Conservation (phyloP, 345 rosid genomes). For the Viola odorata region DNA sequence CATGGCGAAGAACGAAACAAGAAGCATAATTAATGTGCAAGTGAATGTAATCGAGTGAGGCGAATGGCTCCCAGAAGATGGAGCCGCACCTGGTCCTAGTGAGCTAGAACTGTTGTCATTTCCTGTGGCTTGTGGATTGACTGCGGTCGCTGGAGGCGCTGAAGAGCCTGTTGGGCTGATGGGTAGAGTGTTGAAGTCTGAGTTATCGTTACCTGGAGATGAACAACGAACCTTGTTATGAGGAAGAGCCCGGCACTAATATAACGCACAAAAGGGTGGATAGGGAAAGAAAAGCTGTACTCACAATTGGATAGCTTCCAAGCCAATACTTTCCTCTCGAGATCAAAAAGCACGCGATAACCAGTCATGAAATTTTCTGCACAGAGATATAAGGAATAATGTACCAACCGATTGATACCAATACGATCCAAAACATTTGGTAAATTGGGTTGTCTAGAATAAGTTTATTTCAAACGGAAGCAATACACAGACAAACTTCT, state of each 20-base stretch:
- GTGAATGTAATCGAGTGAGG: constrained; percentile 9
- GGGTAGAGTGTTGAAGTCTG: constrained; percentile 28
- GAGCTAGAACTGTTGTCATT: constrained; percentile 4
- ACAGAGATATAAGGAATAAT: not conserved
- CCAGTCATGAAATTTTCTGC: constrained; percentile 89
- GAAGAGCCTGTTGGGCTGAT: constrained; percentile 31
- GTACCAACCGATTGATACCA: too few relatives aligned
- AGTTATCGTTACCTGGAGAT: constrained; percentile 36
- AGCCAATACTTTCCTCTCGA: constrained; percentile 54
- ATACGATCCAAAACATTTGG: too few relatives aligned
- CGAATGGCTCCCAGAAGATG: constrained; percentile 20
- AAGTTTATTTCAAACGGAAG: too few relatives aligned
- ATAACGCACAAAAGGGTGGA: not conserved
- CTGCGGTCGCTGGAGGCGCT: constrained; percentile 49
- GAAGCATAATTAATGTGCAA: constrained; percentile 11
- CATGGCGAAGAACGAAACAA: constrained; percentile 26
- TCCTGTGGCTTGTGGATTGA: constrained; percentile 60
- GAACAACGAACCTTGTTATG: not conserved
- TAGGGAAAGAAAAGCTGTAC: constrained; percentile 10
- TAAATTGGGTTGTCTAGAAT: too few relatives aligned
- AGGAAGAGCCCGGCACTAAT: too few relatives aligned
- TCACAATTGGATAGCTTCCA: constrained; percentile 75
- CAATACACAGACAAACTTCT: too few relatives aligned
- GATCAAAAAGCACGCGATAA: constrained; percentile 58
- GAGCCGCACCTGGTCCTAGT: constrained; percentile 22